A percentile compares a stretch with the other conserved stretches of the same genome.
These are phyloP conservation scores for Volvox reticuliferus DNA, from an alignment of 139 green algal genomes.

Conservation along the genomic window DNA sequence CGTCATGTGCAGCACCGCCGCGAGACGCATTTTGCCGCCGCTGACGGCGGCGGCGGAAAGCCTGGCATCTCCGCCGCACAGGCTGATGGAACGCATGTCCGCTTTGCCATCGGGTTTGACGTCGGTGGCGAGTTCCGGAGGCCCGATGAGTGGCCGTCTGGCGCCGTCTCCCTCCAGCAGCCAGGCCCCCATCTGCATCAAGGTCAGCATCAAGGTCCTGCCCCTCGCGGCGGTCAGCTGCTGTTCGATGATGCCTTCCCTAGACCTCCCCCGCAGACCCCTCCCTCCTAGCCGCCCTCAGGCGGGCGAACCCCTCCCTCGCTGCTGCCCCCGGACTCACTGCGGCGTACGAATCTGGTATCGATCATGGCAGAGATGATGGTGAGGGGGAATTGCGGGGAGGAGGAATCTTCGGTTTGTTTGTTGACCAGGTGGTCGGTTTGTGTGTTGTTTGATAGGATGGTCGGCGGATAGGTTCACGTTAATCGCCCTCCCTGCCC, in stretches of 20 bases:
- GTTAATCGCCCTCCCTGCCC: too few species aligned
- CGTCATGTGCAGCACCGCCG: not conserved
- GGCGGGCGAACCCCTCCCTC: not conserved
- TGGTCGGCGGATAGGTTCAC: too few species aligned
- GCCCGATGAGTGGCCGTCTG: not conserved
- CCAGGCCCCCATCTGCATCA: too few species aligned
- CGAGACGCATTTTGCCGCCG: constrained; percentile 3
- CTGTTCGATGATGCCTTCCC: constrained; percentile 25
- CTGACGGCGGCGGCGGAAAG: constrained; percentile 6
- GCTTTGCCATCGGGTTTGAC: too few species aligned
- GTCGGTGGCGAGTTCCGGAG: too few species aligned
- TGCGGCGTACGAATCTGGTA: constrained; percentile 2
- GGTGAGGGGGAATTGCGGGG: too few species aligned
- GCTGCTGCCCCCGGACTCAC: not conserved
- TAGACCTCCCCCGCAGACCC: not conserved
- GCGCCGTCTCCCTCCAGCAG: not conserved
- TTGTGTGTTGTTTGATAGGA: too few species aligned
- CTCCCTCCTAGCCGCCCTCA: not conserved
- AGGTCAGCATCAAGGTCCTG: too few species aligned
- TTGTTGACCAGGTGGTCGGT: too few species aligned
- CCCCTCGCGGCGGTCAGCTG: not conserved
- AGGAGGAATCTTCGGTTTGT: too few species aligned
- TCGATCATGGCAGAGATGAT: constrained; percentile 36
- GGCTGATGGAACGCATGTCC: not conserved
- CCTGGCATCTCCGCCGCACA: constrained; percentile 6